A percentile compares a stretch with the other conserved stretches of the same genome.
phyloP scores from a whole-genome alignment of 495 filamentous ascomycete species.

The Aspergillus cavernicola region DNA sequence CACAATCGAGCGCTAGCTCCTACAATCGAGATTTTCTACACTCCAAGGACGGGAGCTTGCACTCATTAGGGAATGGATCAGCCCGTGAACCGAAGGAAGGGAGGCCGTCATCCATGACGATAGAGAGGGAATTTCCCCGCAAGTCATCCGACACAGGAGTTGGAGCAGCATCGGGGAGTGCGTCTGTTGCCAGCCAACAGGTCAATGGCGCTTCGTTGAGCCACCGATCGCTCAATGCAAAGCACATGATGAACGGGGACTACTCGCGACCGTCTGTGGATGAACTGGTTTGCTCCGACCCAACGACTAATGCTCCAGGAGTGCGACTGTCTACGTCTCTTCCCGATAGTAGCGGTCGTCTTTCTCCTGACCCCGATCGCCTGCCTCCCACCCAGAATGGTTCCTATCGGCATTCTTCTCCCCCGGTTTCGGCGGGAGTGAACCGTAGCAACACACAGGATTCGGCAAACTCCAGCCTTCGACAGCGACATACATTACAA shows the following conservation, averaged over 20 bases:
- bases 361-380: constrained; percentile 38
- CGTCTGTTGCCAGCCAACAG: constrained; percentile 29
- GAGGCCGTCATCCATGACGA: constrained; percentile 34
- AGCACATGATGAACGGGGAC: constrained; percentile 42
- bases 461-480: constrained; percentile 47
- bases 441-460: constrained; percentile 31
- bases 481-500: constrained; percentile 88
- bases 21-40: constrained; percentile 46
- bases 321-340: constrained; percentile 33
- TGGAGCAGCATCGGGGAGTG: constrained; percentile 28
- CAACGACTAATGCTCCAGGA: constrained; percentile 24
- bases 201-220: constrained; percentile 31
- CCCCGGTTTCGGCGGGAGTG: constrained; percentile 54
- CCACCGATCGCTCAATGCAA: constrained; percentile 29
- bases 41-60: constrained; percentile 51
- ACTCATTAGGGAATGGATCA: constrained; percentile 47
- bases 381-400: constrained; percentile 37
- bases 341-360: constrained; percentile 35
- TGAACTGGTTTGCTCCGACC: constrained; percentile 28
- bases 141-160: constrained; percentile 33
- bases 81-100: constrained; percentile 37
- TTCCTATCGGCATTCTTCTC: constrained; percentile 72
- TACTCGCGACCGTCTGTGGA: constrained; percentile 32
- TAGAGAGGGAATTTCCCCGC: constrained; percentile 26
- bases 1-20: constrained; percentile 45